Percentiles rank a stretch among this genome's conserved stretches.
phyloP scores from a whole-genome alignment of 768 basidiomycete genomes.

The Myochromella boudieri region DNA sequence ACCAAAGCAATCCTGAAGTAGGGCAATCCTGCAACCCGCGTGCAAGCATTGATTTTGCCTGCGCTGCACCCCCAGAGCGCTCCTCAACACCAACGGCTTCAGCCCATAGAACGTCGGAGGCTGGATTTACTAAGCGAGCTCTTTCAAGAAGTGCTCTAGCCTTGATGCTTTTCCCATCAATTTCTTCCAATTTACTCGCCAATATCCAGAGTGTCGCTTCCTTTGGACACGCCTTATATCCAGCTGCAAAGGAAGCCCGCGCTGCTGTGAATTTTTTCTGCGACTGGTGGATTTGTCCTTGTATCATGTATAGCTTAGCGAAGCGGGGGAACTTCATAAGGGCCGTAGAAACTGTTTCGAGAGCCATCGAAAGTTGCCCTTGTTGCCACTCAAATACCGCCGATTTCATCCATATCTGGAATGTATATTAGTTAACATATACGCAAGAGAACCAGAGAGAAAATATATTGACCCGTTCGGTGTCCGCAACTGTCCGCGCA shows the following conservation, averaged over 20 bases:
- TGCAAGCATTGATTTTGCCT: slow-evolving; percentile 87
- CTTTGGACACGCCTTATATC: slow-evolving; percentile 85
- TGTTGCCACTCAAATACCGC: slow-evolving; percentile 94
- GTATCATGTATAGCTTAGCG: slow-evolving; percentile 94
- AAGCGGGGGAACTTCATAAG: slow-evolving; percentile 85
- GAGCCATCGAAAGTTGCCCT: slow-evolving; percentile 67
- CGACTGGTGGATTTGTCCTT: slow-evolving; percentile 85
- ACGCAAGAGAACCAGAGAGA: neutral
- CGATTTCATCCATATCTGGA: slow-evolving; percentile 98
- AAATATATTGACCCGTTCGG: slow-evolving; percentile 67
- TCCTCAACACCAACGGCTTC: slow-evolving; percentile 93
- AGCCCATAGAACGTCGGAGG: slow-evolving; percentile 85
- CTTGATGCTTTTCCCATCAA: slow-evolving; percentile 90
- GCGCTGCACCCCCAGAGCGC: slow-evolving; percentile 73
- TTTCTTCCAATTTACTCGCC: slow-evolving; percentile 85
- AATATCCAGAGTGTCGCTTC: slow-evolving; percentile 87
- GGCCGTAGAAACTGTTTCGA: slow-evolving; percentile 73
- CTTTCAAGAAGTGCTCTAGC: slow-evolving; percentile 90
- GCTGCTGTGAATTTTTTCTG: slow-evolving; percentile 62
- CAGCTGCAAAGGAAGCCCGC: slow-evolving; percentile 78
- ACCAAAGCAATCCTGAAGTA: slow-evolving; percentile 85
- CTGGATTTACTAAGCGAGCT: slow-evolving; percentile 82
- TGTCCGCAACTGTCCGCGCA: slow-evolving; percentile 88
- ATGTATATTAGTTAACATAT: slow-evolving; percentile 7
- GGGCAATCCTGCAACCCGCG: slow-evolving; percentile 92